These are phyloP conservation scores for Helichrysum umbraculigerum DNA, from an alignment of 129 eudicot genomes.

Conservation along the genomic window DNA sequence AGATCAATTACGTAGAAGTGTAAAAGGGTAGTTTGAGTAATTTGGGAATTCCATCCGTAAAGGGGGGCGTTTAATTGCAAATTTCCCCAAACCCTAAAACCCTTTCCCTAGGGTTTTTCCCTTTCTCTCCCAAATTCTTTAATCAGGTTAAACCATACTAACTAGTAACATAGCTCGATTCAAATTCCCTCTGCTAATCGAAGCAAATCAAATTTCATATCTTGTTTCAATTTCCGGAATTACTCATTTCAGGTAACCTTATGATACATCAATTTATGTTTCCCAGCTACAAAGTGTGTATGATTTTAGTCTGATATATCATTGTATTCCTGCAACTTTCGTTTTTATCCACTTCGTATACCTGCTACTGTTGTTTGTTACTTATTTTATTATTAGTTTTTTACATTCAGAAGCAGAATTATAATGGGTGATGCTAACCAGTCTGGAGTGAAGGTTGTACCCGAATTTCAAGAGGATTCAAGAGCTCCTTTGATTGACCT, in stretches of 20 bases:
- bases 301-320: too few species aligned
- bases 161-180: neutral
- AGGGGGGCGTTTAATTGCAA: neutral
- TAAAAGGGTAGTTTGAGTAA: too few species aligned
- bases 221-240: neutral
- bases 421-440: conserved; percentile 42
- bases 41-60: neutral
- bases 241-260: neutral
- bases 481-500: conserved; percentile 53
- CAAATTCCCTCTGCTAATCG: neutral
- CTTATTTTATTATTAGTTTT: neutral
- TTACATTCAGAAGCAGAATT: conserved; percentile 15
- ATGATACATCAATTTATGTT: neutral
- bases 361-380: neutral
- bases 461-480: conserved; percentile 53
- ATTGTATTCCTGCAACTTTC: too few species aligned
- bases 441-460: conserved; percentile 38
- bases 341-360: too few species aligned
- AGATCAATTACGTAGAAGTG: too few species aligned
- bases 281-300: neutral
- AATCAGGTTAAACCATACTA: too few species aligned
- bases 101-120: neutral
- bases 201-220: neutral
- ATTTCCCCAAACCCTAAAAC: conserved; percentile 10
- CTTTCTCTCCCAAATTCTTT: neutral